Evolutionary conservation across 2,329 filamentous ascomycete genomes (phyloP).

Genomic region (Penicillium nordicum): DNA sequence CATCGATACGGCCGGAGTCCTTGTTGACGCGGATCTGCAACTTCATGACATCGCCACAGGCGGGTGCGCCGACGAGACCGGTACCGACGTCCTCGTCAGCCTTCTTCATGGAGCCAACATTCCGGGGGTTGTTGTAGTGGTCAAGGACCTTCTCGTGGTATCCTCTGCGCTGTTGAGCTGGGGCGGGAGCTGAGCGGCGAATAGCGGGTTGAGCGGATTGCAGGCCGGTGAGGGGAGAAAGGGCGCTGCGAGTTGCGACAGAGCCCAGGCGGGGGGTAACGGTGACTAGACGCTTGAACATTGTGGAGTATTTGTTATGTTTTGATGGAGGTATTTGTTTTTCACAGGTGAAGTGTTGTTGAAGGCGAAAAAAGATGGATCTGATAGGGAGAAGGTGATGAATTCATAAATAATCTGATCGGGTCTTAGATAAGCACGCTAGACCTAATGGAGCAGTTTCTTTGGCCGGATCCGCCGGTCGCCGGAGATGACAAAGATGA

Average conservation of each 20-base stretch:
- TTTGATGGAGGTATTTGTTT: constrained; percentile 3
- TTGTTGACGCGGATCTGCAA: constrained; percentile 90
- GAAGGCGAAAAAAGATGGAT: constrained; percentile 19
- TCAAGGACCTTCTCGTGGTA: constrained; percentile 75
- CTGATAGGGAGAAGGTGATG: constrained; percentile 23
- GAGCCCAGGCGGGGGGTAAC: constrained; percentile 53
- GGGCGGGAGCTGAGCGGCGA: constrained; percentile 32
- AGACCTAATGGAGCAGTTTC: constrained; percentile 13
- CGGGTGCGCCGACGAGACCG: constrained; percentile 85
- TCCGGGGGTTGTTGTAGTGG: constrained; percentile 76
- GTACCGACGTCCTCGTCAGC: constrained; percentile 80
- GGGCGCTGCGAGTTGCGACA: constrained; percentile 48
- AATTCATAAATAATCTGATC: constrained; percentile 31
- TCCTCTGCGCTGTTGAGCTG: constrained; percentile 40
- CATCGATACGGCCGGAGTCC: constrained; percentile 79
- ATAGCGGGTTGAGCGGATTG: constrained; percentile 42
- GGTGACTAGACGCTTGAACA: constrained; percentile 58
- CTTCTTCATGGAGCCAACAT: constrained; percentile 77
- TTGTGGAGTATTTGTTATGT: constrained; percentile 31
- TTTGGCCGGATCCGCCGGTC: constrained; percentile 20
- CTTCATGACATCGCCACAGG: constrained; percentile 91
- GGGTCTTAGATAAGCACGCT: constrained; percentile 18
- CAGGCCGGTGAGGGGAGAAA: constrained; percentile 44
- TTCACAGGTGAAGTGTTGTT: not conserved
- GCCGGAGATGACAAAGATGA: constrained; percentile 24